These are phyloP conservation scores for Tritrichomonas foetus DNA, from an alignment of 208 protist genomes.

Conservation along the genomic window DNA sequence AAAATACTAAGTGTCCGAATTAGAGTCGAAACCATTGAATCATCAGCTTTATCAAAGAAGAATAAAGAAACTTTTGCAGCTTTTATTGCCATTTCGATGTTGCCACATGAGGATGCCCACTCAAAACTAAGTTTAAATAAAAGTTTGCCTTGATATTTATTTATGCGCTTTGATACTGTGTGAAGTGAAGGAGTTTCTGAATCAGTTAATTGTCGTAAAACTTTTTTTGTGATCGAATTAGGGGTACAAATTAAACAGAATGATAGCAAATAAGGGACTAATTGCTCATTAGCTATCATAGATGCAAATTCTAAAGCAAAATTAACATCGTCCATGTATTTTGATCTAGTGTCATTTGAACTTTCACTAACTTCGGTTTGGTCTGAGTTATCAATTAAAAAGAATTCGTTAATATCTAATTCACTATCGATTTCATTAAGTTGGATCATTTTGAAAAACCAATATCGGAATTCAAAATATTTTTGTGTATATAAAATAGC, in stretches of 20 bases:
- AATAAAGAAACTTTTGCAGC: not conserved
- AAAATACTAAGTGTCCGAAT: not conserved
- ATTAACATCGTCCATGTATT: not conserved
- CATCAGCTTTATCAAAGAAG: not conserved
- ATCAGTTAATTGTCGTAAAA: not conserved
- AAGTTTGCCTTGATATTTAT: not conserved
- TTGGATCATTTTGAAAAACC: not conserved
- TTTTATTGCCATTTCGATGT: not conserved
- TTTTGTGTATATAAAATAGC: not conserved
- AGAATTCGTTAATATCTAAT: not conserved
- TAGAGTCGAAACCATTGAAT: not conserved
- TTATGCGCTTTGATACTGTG: not conserved
- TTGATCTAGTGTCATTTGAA: not conserved
- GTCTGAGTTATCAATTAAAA: not conserved
- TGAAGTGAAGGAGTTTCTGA: not conserved
- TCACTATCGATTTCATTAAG: not conserved
- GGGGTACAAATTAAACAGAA: not conserved
- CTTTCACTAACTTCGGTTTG: not conserved
- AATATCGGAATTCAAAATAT: not conserved
- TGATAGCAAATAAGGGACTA: not conserved
- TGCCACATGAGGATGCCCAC: not conserved
- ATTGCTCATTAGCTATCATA: not conserved
- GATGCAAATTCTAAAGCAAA: not conserved
- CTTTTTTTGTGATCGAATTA: not conserved
- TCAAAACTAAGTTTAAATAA: not conserved